These are phyloP conservation scores for Penicillium capsulatum DNA, from an alignment of 2,329 filamentous ascomycete species.

Conservation along the genomic window DNA sequence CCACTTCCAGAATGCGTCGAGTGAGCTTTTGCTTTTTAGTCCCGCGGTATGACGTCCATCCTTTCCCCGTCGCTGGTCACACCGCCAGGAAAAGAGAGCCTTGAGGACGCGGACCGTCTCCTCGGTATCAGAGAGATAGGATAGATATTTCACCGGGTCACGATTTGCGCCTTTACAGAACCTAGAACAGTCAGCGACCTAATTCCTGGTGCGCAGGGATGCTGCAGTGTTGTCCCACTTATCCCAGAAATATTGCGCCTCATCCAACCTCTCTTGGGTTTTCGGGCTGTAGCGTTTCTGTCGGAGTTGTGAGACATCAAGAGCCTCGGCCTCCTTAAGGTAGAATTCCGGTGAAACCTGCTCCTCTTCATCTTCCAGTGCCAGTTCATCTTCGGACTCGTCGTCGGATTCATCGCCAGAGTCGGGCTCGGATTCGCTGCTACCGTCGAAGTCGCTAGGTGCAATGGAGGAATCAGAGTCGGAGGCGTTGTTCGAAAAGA, in stretches of 20 bases:
- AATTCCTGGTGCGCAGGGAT: neutral
- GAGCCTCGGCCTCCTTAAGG: conserved; percentile 20
- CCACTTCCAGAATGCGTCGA: conserved; percentile 9
- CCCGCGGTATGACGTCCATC: conserved; percentile 11
- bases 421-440: conserved; percentile 15
- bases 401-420: conserved; percentile 3
- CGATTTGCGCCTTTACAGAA: neutral
- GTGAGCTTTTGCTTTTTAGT: conserved; percentile 8
- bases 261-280: conserved; percentile 23
- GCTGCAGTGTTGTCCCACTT: conserved; percentile 11
- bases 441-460: neutral
- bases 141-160: conserved; percentile 13
- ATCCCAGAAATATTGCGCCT: conserved; percentile 24
- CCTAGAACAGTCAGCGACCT: neutral
- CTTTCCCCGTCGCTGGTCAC: conserved; percentile 19
- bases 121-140: conserved; percentile 7
- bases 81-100: conserved; percentile 19
- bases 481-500: neutral
- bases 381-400: conserved; percentile 13
- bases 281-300: conserved; percentile 27
- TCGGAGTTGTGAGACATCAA: conserved; percentile 26
- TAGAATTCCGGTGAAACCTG: conserved; percentile 22
- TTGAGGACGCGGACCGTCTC: neutral
- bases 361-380: conserved; percentile 10
- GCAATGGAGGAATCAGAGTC: neutral